These are phyloP conservation scores for Lepiota brunneoincarnata DNA, from an alignment of 768 basidiomycete genomes.

Conservation along the genomic window DNA sequence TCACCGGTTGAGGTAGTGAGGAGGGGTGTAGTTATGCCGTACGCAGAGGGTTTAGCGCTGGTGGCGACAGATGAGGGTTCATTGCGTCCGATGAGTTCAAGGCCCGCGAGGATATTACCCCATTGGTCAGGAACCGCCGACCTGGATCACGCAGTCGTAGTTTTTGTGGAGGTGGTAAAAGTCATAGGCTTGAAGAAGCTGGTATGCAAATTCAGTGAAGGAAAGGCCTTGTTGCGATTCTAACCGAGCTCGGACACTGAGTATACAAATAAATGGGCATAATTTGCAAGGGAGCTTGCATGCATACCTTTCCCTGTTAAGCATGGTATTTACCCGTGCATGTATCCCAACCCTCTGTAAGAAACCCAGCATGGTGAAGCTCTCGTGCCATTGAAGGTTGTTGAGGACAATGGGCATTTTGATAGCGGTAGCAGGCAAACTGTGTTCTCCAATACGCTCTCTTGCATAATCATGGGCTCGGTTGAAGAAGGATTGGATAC, in stretches of 20 bases:
- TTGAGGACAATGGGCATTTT: slow-evolving; percentile 27
- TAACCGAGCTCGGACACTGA: slow-evolving; percentile 80
- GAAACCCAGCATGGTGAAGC: slow-evolving; percentile 78
- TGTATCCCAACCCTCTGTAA: slow-evolving; percentile 77
- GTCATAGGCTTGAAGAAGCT: slow-evolving; percentile 95
- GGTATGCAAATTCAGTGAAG: slow-evolving; percentile 98
- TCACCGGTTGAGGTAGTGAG: slow-evolving; percentile 86
- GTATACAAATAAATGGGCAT: neutral
- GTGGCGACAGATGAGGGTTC: slow-evolving; percentile 4
- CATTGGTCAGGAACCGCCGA: slow-evolving; percentile 98
- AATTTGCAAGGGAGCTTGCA: neutral
- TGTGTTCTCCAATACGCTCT: slow-evolving; percentile 22
- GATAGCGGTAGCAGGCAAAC: neutral
- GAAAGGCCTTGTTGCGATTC: slow-evolving; percentile 83
- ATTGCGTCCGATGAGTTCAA: slow-evolving; percentile 78
- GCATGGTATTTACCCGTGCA: slow-evolving; percentile 85
- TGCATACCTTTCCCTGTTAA: slow-evolving; percentile 82
- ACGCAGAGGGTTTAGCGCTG: slow-evolving; percentile 31
- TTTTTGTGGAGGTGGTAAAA: slow-evolving; percentile 73
- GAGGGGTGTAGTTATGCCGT: slow-evolving; percentile 91
- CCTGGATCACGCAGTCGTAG: slow-evolving; percentile 75
- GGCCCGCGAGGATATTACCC: slow-evolving; percentile 94
- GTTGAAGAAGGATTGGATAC: slow-evolving; percentile 71
- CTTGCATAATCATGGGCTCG: slow-evolving; percentile 61
- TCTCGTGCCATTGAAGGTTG: slow-evolving; percentile 74